These are phyloP conservation scores for Cardamine occulta DNA, from an alignment of 345 rosid species.

Conservation along the genomic window DNA sequence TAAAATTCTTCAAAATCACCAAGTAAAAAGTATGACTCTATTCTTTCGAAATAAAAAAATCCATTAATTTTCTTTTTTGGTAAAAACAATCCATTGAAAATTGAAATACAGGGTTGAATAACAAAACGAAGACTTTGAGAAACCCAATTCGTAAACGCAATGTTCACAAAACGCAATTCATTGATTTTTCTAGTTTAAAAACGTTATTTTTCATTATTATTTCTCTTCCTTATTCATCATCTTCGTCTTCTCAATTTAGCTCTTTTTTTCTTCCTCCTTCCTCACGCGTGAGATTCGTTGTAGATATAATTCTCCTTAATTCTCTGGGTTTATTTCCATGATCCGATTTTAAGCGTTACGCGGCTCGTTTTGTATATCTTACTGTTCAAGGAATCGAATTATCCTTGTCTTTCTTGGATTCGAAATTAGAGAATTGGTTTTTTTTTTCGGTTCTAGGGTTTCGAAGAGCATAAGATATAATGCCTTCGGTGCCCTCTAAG, in stretches of 20 bases:
- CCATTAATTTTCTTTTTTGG: neutral
- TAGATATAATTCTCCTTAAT: conserved; percentile 16
- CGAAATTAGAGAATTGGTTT: conserved; percentile 33
- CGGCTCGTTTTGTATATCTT: conserved; percentile 3
- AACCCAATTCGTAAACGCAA: too few relatives aligned
- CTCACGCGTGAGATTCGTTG: conserved; percentile 29
- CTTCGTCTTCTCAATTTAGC: conserved; percentile 36
- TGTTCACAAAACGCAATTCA: too few relatives aligned
- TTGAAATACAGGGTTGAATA: neutral
- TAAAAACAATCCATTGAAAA: neutral
- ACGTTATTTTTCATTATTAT: neutral
- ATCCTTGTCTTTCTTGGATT: neutral
- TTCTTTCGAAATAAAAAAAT: neutral
- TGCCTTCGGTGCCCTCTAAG: conserved; percentile 81
- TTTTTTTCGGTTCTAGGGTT: conserved; percentile 53
- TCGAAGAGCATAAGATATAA: conserved; percentile 71
- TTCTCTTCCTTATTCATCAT: neutral
- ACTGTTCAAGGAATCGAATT: neutral
- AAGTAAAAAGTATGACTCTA: neutral
- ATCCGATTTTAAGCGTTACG: conserved; percentile 12
- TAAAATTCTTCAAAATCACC: neutral
- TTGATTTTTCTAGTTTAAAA: neutral
- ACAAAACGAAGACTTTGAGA: too few relatives aligned
- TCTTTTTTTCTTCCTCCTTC: conserved; percentile 17
- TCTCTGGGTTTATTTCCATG: conserved; percentile 6